These are phyloP conservation scores for Gaillardinia entomophila DNA, from an alignment of 805 yeast species.

Conservation along the genomic window DNA sequence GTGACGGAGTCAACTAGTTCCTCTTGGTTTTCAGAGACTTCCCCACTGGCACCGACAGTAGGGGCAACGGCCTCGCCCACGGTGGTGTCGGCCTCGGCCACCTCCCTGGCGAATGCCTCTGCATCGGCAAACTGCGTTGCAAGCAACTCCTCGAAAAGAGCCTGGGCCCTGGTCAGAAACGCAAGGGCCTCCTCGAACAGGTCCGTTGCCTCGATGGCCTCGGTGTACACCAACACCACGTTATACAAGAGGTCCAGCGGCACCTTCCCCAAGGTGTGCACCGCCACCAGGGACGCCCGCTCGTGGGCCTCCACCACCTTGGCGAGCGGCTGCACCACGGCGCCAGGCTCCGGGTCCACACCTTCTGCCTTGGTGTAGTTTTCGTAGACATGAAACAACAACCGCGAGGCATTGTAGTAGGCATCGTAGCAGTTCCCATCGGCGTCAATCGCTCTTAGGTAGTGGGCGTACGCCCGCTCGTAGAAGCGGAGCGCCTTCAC, in stretches of 20 bases:
- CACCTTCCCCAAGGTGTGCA: constrained; percentile 4
- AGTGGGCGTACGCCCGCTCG: constrained; percentile 47
- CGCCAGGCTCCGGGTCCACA: constrained; percentile 11
- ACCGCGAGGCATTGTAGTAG: constrained; percentile 53
- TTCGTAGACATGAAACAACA: constrained; percentile 53
- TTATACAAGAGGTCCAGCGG: constrained; percentile 44
- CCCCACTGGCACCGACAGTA: too few species aligned
- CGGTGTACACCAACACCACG: constrained; percentile 42
- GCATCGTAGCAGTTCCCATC: constrained; percentile 32
- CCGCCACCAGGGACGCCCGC: constrained; percentile 21
- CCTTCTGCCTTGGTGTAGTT: constrained; percentile 26
- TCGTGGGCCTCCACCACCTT: constrained; percentile 36
- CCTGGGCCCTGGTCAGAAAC: too few species aligned
- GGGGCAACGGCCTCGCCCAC: too few species aligned
- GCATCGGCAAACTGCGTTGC: too few species aligned
- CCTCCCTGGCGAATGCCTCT: too few species aligned
- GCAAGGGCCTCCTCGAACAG: too few species aligned
- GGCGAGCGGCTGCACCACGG: constrained; percentile 36
- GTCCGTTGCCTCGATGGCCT: constrained; percentile 16
- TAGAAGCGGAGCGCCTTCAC: constrained; percentile 62
- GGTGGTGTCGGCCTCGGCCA: too few species aligned
- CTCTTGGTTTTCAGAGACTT: too few species aligned
- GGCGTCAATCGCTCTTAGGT: constrained; percentile 29
- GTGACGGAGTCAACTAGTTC: too few species aligned
- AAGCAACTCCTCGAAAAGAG: constrained; percentile 20